These are phyloP conservation scores for Rhododendron williamsianum DNA, from an alignment of 148 eudicot genomes.

Conservation along the genomic window DNA sequence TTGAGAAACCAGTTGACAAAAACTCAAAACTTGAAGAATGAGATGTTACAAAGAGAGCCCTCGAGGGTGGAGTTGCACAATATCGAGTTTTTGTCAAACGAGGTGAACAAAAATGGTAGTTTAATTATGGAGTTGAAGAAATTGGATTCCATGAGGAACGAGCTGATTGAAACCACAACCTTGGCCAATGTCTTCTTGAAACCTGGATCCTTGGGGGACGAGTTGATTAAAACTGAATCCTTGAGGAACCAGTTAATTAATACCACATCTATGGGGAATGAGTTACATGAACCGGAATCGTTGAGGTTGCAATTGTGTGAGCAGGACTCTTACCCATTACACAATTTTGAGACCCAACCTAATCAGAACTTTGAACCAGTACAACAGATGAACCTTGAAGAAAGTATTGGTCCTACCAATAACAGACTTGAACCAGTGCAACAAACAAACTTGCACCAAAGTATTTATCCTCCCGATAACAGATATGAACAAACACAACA, in stretches of 20 bases:
- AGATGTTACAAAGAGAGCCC: background rate
- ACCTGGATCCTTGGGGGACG: constrained; percentile 2
- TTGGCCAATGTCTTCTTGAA: background rate
- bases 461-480: background rate
- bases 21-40: constrained; percentile 4
- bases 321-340: constrained; percentile 5
- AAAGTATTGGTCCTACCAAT: background rate
- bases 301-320: constrained; percentile 5
- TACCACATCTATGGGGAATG: background rate
- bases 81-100: background rate
- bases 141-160: background rate
- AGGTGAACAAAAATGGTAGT: background rate
- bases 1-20: constrained; percentile 1
- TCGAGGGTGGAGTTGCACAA: background rate
- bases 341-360: background rate
- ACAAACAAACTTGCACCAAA: constrained; percentile 8
- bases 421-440: constrained; percentile 3
- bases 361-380: background rate
- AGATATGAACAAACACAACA: constrained; percentile 1
- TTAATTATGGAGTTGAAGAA: constrained; percentile 1
- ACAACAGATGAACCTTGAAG: constrained; percentile 9
- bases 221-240: constrained; percentile 2
- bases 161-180: constrained; percentile 1
- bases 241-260: constrained; percentile 4
- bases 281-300: background rate